Conservation (phyloP, 352 stramenopile genomes). For the Phytophthora pistaciae region DNA sequence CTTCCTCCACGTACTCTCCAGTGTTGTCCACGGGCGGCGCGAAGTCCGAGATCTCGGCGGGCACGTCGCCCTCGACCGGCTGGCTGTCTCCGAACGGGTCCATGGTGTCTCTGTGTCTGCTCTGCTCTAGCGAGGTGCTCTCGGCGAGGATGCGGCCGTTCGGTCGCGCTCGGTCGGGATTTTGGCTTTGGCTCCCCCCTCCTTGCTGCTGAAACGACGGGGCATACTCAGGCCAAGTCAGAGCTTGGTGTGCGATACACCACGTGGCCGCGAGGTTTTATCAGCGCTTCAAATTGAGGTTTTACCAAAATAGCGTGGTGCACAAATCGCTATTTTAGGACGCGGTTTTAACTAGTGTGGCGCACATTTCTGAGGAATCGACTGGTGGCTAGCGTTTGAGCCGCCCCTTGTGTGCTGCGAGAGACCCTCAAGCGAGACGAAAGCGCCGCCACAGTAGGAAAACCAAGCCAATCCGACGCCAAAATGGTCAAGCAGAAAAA, state of each 20-base stretch:
- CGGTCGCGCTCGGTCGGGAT: constrained; percentile 22
- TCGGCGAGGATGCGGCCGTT: constrained; percentile 18
- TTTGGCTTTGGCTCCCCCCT: constrained; percentile 31
- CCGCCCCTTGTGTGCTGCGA: neutral
- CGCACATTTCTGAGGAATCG: constrained; percentile 20
- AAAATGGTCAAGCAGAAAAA: constrained; percentile 98
- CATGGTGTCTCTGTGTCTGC: constrained; percentile 41
- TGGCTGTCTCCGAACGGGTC: constrained; percentile 69
- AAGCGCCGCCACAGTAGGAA: constrained; percentile 50
- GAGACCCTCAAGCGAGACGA: constrained; percentile 5
- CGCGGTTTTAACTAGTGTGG: neutral
- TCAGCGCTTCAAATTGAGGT: constrained; percentile 36
- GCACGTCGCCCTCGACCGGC: constrained; percentile 33
- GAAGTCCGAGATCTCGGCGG: constrained; percentile 67
- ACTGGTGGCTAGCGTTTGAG: constrained; percentile 41
- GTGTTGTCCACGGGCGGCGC: constrained; percentile 56
- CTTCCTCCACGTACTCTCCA: constrained; percentile 53
- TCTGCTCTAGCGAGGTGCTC: constrained; percentile 2
- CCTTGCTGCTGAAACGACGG: constrained; percentile 21
- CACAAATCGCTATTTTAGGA: neutral
- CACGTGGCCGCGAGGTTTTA: constrained; percentile 15
- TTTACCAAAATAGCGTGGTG: constrained; percentile 10
- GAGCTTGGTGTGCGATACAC: constrained; percentile 15
- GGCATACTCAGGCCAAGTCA: constrained; percentile 25
- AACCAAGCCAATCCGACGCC: constrained; percentile 63